Conservation (phyloP, 2,329 filamentous ascomycete genomes). For the Ophiostoma perfectum region DNA sequence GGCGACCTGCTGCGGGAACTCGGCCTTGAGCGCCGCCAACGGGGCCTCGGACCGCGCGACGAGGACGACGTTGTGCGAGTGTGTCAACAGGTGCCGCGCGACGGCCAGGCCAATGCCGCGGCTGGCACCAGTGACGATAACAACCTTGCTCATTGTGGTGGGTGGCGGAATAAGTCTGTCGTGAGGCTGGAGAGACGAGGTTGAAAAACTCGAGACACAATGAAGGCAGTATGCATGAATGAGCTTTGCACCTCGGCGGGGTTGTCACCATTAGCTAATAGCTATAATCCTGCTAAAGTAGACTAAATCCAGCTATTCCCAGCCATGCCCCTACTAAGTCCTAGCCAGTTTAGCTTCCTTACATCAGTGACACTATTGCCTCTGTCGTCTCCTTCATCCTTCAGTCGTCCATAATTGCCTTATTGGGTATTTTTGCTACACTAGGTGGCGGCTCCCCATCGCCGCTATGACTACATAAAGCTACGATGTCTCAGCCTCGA, state of each 20-base stretch:
- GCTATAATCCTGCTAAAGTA: not conserved
- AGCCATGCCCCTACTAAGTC: not conserved
- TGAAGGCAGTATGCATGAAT: not conserved
- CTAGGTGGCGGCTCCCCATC: not conserved
- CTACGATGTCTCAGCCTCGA: not conserved
- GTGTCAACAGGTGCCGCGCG: constrained; percentile 46
- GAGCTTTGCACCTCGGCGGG: not conserved
- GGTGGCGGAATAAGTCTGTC: not conserved
- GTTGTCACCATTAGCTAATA: not conserved
- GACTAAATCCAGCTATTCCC: not conserved
- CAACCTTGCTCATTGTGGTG: constrained; percentile 42
- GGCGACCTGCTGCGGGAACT: constrained; percentile 49
- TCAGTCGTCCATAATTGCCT: not conserved
- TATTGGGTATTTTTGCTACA: not conserved
- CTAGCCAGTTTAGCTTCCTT: not conserved
- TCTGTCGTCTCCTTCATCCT: not conserved
- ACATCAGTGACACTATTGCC: not conserved
- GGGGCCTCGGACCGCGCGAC: constrained; percentile 50
- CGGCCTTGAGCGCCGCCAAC: constrained; percentile 47
- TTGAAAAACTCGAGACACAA: not conserved
- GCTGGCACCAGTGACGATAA: constrained; percentile 64
- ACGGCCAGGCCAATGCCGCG: constrained; percentile 58
- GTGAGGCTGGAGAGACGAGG: not conserved
- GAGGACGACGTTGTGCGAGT: constrained; percentile 54
- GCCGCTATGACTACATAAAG: constrained; percentile 4